Evolutionary conservation across 129 eudicot species (phyloP).

Genomic region (Arctium lappa): DNA sequence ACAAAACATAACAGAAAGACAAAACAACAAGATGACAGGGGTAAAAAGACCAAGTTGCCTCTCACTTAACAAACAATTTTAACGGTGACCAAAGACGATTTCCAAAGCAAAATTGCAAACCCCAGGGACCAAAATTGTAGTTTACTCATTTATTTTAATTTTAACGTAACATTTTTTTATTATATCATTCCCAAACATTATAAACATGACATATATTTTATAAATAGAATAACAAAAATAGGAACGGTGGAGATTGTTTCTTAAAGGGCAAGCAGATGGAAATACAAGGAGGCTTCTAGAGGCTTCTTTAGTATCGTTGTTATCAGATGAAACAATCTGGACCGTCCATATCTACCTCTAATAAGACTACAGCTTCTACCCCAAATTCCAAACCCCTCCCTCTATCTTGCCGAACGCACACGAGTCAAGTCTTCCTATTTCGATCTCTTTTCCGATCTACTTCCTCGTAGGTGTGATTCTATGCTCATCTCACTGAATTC

Average conservation of each 20-base stretch:
- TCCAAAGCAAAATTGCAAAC: no score
- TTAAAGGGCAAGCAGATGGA: not conserved
- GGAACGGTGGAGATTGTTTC: not conserved
- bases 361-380: not conserved
- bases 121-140: no score
- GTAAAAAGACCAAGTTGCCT: no score
- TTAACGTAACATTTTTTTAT: no score
- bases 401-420: conserved; percentile 22
- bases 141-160: no score
- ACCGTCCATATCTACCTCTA: conserved; percentile 18
- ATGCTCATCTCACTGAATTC: not conserved
- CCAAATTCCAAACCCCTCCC: conserved; percentile 15
- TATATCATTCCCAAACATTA: not conserved
- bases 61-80: no score
- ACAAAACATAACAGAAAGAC: no score
- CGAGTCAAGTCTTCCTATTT: conserved; percentile 12
- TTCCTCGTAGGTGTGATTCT: conserved; percentile 18
- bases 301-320: not conserved
- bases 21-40: no score
- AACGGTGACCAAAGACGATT: no score
- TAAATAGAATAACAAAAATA: not conserved
- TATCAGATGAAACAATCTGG: conserved; percentile 20
- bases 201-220: not conserved
- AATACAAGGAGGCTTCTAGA: conserved; percentile 3
- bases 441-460: conserved; percentile 24